Conservation (phyloP, 208 protist species). For the Endotrypanum monterogeii region DNA sequence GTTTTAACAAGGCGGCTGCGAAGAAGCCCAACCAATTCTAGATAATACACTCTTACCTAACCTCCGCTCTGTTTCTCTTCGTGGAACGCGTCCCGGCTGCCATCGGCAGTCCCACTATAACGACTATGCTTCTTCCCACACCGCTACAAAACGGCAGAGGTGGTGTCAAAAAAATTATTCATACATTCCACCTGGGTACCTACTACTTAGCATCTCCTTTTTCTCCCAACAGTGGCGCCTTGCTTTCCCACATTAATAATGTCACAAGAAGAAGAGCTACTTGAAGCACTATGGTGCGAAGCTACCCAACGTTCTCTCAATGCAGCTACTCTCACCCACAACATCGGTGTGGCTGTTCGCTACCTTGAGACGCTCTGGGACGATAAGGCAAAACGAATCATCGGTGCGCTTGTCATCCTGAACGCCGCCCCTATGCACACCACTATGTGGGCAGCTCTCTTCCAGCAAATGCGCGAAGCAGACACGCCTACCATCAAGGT, state of each 20-base stretch:
- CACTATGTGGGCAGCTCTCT: conserved; percentile 57
- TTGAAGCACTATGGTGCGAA: conserved; percentile 2
- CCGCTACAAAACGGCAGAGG: not conserved
- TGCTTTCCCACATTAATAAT: not conserved
- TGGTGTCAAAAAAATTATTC: not conserved
- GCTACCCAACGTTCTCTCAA: conserved; percentile 24
- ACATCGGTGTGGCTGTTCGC: conserved; percentile 13
- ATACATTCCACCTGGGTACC: not conserved
- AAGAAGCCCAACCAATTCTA: too few species aligned
- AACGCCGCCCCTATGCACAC: conserved; percentile 32
- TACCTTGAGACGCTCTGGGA: conserved; percentile 32
- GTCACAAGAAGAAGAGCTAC: not conserved
- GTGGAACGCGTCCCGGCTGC: too few species aligned
- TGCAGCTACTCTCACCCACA: conserved; percentile 27
- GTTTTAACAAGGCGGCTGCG: too few species aligned
- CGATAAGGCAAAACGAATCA: conserved; percentile 25
- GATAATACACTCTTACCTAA: too few species aligned
- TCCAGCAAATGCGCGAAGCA: conserved; percentile 47
- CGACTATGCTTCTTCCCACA: not conserved
- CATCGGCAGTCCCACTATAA: too few species aligned
- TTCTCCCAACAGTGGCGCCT: not conserved
- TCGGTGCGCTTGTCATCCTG: conserved; percentile 26
- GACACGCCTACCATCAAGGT: conserved; percentile 28
- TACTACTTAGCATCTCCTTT: not conserved
- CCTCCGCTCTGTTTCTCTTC: not conserved